Base-by-base conservation (phyloP, 352 stramenopile species). In the Phytophthora sp. region DNA sequence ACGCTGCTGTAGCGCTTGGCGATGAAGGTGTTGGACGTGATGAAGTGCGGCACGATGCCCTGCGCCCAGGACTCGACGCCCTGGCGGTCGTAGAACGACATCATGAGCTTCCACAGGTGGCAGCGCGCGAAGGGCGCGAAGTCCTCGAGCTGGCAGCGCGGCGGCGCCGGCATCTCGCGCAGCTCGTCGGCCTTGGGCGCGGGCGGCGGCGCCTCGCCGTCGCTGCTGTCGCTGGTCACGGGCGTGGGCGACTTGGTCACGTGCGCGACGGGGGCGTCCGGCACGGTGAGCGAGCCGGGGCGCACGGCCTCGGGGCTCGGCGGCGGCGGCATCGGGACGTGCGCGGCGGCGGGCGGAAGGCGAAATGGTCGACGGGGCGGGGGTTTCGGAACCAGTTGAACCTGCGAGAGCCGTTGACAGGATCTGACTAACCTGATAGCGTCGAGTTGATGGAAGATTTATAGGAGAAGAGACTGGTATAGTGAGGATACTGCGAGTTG, bases 1-100 rank as follows among this genome's bases (percentile, higher is more conserved):
- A 93, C 69, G 38, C 84, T 83, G 48, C 82, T 88, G 69, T 98
- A 98, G 23, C 83, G 79, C 54, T 93, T 92, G 32, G 89, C 94
- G 54, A 98, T 98, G 74, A 98, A 98, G 9, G 86, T 88, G 63
- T 98, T 98, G 64, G 89, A 98, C 24, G 94, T 98, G 68, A 98
- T 98, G 59, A 98, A 98, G 77, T 98, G 94, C 23, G 95, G 95
- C 35, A 98, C 95, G 43, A 98, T 98, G 42, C 92, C 94, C 52
- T 97, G 79, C 10, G 85, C 82, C 93, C 93, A 98, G 10, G 84
- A 95, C 60, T 95, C 81, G 48, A 91, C 77, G 39, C 89, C 87
- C 45, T 93, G 81, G 38, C 79, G 79, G 43, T 93, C 84, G 74
- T 96, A 97, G 62, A 98, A 98, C 11, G 88, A 97, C 88, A 97